A percentile compares a stretch with the other conserved stretches of the same genome.
These are phyloP conservation scores for Podaxis pistillaris DNA, from an alignment of 768 basidiomycete species.

Conservation along the genomic window DNA sequence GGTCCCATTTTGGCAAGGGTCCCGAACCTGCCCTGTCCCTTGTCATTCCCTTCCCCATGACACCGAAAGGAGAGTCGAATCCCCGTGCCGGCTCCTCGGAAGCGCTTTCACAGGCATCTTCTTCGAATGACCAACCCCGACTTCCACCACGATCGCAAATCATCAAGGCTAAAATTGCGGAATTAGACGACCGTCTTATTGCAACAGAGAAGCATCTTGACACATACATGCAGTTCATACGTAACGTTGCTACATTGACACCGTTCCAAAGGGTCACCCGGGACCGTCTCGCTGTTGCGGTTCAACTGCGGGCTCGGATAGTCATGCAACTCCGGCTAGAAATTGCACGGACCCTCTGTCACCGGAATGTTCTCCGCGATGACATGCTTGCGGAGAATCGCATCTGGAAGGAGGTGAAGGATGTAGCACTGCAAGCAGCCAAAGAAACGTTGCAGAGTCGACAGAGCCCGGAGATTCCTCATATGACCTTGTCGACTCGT, in stretches of 20 bases:
- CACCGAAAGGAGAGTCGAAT: background rate
- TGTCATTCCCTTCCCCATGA: background rate
- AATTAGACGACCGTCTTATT: conserved; percentile 60
- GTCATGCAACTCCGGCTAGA: conserved; percentile 70
- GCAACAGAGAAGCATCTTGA: conserved; percentile 59
- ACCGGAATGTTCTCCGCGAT: conserved; percentile 68
- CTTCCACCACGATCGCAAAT: conserved; percentile 55
- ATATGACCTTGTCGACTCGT: conserved; percentile 36
- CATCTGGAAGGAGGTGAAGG: conserved; percentile 64
- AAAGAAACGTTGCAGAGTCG: conserved; percentile 59
- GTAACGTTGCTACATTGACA: conserved; percentile 81
- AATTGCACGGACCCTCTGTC: conserved; percentile 69
- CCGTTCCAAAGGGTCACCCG: conserved; percentile 87
- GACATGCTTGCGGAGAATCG: conserved; percentile 75
- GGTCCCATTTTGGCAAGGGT: conserved; percentile 4
- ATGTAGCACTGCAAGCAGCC: conserved; percentile 72
- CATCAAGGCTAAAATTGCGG: conserved; percentile 58
- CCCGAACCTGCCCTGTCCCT: background rate
- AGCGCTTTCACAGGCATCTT: conserved; percentile 19
- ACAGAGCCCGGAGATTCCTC: conserved; percentile 31
- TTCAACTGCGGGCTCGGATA: conserved; percentile 62
- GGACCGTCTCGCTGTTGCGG: conserved; percentile 61
- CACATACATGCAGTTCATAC: conserved; percentile 65
- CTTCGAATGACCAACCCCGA: conserved; percentile 26
- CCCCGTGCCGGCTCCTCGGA: background rate